Evolutionary conservation across 106 monocot species (phyloP).

Genomic region (Allium cepa): DNA sequence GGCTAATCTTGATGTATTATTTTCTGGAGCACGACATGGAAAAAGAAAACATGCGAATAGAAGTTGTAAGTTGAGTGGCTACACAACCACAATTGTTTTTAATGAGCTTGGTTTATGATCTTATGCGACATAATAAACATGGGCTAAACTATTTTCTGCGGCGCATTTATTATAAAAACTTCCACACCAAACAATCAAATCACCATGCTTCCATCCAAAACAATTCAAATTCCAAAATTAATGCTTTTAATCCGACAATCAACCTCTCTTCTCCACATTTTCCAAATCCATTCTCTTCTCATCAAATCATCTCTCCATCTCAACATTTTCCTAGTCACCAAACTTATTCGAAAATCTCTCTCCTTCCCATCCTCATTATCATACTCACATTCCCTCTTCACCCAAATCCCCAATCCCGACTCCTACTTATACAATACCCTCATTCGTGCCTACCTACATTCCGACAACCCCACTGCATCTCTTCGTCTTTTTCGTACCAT

Average conservation of each 20-base stretch:
- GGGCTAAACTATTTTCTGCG: too few species aligned
- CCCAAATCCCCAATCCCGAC: slow-evolving; percentile 10
- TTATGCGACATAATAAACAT: too few species aligned
- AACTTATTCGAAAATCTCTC: slow-evolving; percentile 6
- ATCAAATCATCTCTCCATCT: slow-evolving; percentile 19
- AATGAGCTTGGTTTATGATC: too few species aligned
- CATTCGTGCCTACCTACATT: slow-evolving; percentile 6
- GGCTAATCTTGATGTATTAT: too few species aligned
- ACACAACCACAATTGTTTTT: too few species aligned
- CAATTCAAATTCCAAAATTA: not conserved
- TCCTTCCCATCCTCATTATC: slow-evolving; percentile 1
- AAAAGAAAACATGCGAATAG: too few species aligned
- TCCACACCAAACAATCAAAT: too few species aligned
- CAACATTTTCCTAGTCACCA: slow-evolving; percentile 14
- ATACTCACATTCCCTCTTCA: slow-evolving; percentile 28
- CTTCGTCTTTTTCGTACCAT: slow-evolving; percentile 16
- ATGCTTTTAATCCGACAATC: slow-evolving; percentile 11
- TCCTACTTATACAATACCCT: slow-evolving; percentile 19
- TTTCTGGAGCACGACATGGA: too few species aligned
- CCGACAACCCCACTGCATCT: slow-evolving; percentile 6
- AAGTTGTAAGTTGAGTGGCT: too few species aligned
- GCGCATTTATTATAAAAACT: too few species aligned
- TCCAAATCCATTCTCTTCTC: slow-evolving; percentile 18
- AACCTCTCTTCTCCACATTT: slow-evolving; percentile 11
- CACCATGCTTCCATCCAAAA: not conserved